Base-by-base conservation (phyloP, 768 basidiomycete species). In the Mycena kentingensis region DNA sequence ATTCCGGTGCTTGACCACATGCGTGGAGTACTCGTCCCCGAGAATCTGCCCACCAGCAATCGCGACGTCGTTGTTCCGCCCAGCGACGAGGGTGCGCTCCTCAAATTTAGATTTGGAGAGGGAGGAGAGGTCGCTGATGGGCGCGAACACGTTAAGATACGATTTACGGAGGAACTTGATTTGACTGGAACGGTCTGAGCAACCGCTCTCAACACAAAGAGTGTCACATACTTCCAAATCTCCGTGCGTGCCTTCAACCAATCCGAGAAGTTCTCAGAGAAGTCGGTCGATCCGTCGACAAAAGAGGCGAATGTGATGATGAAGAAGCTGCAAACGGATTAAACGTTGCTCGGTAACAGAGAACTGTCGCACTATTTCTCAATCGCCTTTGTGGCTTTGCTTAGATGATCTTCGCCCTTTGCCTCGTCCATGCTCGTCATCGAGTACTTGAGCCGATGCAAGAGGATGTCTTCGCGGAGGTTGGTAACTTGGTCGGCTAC, bases 401-500 rank as follows among this genome's bases (percentile, higher is more conserved):
- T 75, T 38, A 93, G 67, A 52, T 77, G 76, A 5, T 73, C 72
- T 42, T 84, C 82, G 13, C 77, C 76, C 64, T 78, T 81, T 49
- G 74, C 82, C 53, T 84, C 80, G 63, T 89, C 79, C 72, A 89
- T 82, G 19, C 83, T 84, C 4, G 89, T 85, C 49, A 93, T 76
- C 1, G 95, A 89, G 68, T 97, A 97, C 55, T 84, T 87, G 38
- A 98, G 74, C 16, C 97, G 84, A 65, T 90, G 78, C 7, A 80
- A 78, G 26, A 98, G 74, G 31, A 98, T 87, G 54, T 90, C 88
- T 71, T 98, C 95, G 41, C 96, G 82, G 11, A 99, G 68, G 64
- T 98, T 96, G 28, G 85, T 83, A 18, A 98, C 93, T 50, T 95
- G 92, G 66, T 96, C 93, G 58, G 88, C 93, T 95, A n/a, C n/a